A percentile compares a stretch with the other conserved stretches of the same genome.
Conservation (phyloP, 768 basidiomycete genomes). For the Trametes elegans region DNA sequence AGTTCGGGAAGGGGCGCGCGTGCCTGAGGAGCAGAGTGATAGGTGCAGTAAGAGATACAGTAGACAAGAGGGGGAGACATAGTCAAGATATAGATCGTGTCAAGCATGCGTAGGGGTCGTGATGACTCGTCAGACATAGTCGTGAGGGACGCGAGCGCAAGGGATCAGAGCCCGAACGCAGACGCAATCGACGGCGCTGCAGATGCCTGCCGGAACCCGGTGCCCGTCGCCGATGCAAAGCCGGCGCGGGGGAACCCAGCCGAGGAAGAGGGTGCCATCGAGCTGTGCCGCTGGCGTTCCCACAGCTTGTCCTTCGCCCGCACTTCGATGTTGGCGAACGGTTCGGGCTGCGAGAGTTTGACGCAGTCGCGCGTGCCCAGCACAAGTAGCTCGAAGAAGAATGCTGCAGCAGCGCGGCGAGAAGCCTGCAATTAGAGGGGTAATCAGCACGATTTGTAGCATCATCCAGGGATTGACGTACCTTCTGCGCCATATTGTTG, state of each 20-base stretch:
- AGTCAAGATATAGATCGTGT: background rate
- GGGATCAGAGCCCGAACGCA: constrained; percentile 23
- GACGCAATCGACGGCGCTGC: constrained; percentile 26
- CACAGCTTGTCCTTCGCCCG: constrained; percentile 81
- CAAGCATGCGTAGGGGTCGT: background rate
- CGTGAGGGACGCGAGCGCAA: background rate
- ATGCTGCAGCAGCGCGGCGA: constrained; percentile 87
- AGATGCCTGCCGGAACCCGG: constrained; percentile 18
- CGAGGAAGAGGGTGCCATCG: constrained; percentile 44
- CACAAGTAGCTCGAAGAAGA: constrained; percentile 97
- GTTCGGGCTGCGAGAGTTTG: constrained; percentile 65
- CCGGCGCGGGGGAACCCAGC: constrained; percentile 34
- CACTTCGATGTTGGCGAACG: constrained; percentile 88
- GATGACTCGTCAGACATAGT: no score
- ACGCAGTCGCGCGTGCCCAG: constrained; percentile 92
- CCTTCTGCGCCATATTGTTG: constrained; percentile 75
- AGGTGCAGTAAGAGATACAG: background rate
- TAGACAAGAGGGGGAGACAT: background rate
- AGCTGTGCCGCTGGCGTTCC: constrained; percentile 59
- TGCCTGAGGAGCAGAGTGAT: background rate
- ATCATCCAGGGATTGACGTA: constrained; percentile 24
- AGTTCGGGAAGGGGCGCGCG: background rate
- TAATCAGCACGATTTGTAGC: background rate
- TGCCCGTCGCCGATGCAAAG: constrained; percentile 9
- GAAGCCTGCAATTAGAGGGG: constrained; percentile 55